phyloP scores from a whole-genome alignment of 75 land plant genomes.

The Azolla pinnata region DNA sequence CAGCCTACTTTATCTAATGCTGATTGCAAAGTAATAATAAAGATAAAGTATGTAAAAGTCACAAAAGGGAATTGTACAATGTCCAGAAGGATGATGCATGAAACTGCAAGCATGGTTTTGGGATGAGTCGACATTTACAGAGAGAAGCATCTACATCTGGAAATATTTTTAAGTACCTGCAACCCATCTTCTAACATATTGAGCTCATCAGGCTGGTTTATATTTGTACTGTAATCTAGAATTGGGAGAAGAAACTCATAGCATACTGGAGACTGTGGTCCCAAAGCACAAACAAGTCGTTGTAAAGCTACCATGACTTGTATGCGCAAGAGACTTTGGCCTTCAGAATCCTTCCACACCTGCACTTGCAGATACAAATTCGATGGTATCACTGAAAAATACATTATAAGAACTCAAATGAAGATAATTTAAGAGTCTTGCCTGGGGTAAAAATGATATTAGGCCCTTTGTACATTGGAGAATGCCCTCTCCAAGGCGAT shows the following conservation, averaged over 20 bases:
- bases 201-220: conserved; percentile 83
- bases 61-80: not conserved
- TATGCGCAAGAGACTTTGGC: conserved; percentile 85
- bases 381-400: not conserved
- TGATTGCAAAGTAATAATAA: too few species aligned
- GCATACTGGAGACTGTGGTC: conserved; percentile 62
- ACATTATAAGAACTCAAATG: not conserved
- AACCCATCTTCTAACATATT: conserved; percentile 92
- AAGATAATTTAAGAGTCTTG: conserved; percentile 13
- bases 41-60: too few species aligned
- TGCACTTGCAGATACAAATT: conserved; percentile 11
- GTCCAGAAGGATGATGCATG: not conserved
- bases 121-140: not conserved
- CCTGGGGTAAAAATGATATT: conserved; percentile 74
- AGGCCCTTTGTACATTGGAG: conserved; percentile 61
- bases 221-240: conserved; percentile 57
- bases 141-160: not conserved
- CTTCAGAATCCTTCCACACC: conserved; percentile 93
- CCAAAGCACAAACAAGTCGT: conserved; percentile 72
- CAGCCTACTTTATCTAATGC: too few species aligned
- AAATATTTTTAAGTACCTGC: conserved; percentile 42
- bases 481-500: conserved; percentile 49
- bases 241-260: conserved; percentile 79
- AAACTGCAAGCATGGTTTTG: not conserved
- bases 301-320: conserved; percentile 79